These are phyloP conservation scores for Mycena galericulata DNA, from an alignment of 768 basidiomycete genomes.

Conservation along the genomic window DNA sequence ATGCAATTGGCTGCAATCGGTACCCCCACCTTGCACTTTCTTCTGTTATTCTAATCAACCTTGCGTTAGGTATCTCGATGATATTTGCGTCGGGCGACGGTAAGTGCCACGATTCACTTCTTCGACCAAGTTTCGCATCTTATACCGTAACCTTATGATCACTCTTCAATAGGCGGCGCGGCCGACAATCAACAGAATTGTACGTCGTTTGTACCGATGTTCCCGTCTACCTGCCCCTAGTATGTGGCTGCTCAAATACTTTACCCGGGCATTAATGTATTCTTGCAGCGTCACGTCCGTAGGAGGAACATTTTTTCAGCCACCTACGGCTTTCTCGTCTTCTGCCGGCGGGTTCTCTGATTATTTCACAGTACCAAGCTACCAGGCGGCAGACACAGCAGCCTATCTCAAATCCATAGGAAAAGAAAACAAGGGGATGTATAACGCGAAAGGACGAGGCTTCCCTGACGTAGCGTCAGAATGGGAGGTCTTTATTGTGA, in stretches of 20 bases:
- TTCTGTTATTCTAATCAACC: not conserved
- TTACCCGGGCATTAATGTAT: not conserved
- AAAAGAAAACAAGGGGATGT: constrained; percentile 14
- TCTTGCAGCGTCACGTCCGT: constrained; percentile 22
- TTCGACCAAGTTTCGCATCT: constrained; percentile 3
- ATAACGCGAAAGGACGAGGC: constrained; percentile 16
- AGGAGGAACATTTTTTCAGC: not conserved
- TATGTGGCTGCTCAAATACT: constrained; percentile 10
- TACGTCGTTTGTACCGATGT: not conserved
- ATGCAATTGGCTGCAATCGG: constrained; percentile 25
- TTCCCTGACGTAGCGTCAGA: constrained; percentile 18
- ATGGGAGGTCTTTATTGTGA: constrained; percentile 10
- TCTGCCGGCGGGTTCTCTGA: constrained; percentile 25
- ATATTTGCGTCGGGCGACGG: constrained; percentile 27
- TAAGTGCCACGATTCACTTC: constrained; percentile 9
- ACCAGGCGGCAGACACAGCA: constrained; percentile 9
- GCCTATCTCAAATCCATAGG: constrained; percentile 13
- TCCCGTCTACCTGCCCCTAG: constrained; percentile 23
- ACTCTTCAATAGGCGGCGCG: constrained; percentile 18
- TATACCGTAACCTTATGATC: constrained; percentile 1
- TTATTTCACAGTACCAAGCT: constrained; percentile 21
- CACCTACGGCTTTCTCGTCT: constrained; percentile 22
- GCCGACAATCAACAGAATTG: constrained; percentile 8
- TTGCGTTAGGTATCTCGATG: constrained; percentile 22
- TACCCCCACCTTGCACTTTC: constrained; percentile 2